These are phyloP conservation scores for Ilex paraguariensis DNA, from an alignment of 305 asterid genomes.

Conservation along the genomic window DNA sequence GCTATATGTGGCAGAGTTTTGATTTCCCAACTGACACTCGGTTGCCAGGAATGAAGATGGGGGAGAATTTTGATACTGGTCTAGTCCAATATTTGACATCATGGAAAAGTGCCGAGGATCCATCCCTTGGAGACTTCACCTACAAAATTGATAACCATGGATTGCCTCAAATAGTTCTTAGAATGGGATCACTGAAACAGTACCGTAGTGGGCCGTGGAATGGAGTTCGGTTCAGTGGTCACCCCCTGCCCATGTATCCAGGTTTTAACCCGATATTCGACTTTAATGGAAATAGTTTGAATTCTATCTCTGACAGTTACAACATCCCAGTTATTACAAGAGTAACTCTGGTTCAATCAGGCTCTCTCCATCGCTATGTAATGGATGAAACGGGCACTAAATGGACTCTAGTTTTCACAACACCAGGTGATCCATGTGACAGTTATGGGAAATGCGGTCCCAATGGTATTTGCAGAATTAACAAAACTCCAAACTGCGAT, in stretches of 20 bases:
- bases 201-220: slow-evolving; percentile 13
- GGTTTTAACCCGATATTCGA: slow-evolving; percentile 14
- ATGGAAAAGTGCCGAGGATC: slow-evolving; percentile 23
- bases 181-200: slow-evolving; percentile 7
- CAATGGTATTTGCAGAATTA: slow-evolving; percentile 13
- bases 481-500: slow-evolving; percentile 23
- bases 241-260: neutral
- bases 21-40: slow-evolving; percentile 29
- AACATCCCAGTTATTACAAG: slow-evolving; percentile 16
- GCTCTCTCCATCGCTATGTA: slow-evolving; percentile 14
- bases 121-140: slow-evolving; percentile 21
- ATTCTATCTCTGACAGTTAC: slow-evolving; percentile 8
- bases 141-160: slow-evolving; percentile 13
- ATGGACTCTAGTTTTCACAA: slow-evolving; percentile 13
- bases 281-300: neutral
- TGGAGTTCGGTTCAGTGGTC: neutral
- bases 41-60: slow-evolving; percentile 31
- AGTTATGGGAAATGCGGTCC: slow-evolving; percentile 14
- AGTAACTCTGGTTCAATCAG: slow-evolving; percentile 10
- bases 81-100: slow-evolving; percentile 10
- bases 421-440: slow-evolving; percentile 27
- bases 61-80: slow-evolving; percentile 13
- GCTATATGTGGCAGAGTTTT: slow-evolving; percentile 31
- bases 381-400: slow-evolving; percentile 13
- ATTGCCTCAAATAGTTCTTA: slow-evolving; percentile 13